Base-by-base conservation (phyloP, 257 asterid genomes). In the Catharanthus roseus region DNA sequence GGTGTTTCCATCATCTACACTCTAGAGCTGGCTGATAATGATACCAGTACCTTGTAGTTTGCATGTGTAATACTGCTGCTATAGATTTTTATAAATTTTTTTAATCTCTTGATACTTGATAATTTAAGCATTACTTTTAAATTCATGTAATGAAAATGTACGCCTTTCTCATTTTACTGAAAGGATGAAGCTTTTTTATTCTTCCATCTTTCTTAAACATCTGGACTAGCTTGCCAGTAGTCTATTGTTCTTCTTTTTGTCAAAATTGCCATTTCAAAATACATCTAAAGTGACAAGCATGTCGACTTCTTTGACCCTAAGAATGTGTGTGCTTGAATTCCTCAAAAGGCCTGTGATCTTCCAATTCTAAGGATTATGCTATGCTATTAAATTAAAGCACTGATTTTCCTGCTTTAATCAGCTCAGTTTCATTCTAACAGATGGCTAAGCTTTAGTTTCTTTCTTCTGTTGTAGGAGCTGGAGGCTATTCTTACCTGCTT, bases 401-500 rank as follows among this genome's bases (percentile, higher is more conserved):
- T 12, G 16, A 5, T 13, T 68, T n/a, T 57, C 68, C 38, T 45
- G 54, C 36, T 23, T 18, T 49, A 16, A 23, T 72, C 29, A 16
- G 36, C 54, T 55, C n/a, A 3, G 39, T 65, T 23, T 51, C 60
- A 23, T 16, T 65, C 45, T 26, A 41, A 45, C 44, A 15, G 19
- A 16, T 65, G 24, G 34, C 53, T 58, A 39, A 49, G n/a, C 28
- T 47, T 72, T 0, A 54, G 31, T 64, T 26, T 50, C 26, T 36
- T 62, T 44, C 44, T 44, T 29, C 7, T 65, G 57, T 28, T 53
- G 60, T 89, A 91, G 96, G 96, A 36, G 82, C 76, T 67, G 97
- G 97, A 79, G 97, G 97, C 16, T 91, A 87, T 78, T 86, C 96
- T 26, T 89, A 91, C 79, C 77, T 91, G 47, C 78, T 80, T 31